Percentiles rank a stretch among this genome's conserved stretches.
These are phyloP conservation scores for Pythium myriotylum DNA, from an alignment of 352 stramenopile genomes.

Conservation along the genomic window DNA sequence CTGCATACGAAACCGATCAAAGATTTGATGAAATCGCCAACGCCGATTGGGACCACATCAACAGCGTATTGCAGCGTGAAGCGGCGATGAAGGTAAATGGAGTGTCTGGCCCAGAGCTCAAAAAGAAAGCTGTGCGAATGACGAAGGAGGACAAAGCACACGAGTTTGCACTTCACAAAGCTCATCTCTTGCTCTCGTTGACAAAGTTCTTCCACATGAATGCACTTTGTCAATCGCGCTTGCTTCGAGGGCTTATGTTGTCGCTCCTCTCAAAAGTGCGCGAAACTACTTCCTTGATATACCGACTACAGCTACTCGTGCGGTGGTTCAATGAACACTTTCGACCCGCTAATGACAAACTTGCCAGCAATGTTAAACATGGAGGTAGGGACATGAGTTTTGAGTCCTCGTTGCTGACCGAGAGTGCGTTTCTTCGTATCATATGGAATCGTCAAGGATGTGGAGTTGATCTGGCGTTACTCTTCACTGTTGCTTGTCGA, in stretches of 20 bases:
- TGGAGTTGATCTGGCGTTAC: constrained; percentile 52
- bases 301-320: constrained; percentile 65
- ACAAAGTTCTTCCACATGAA: constrained; percentile 53
- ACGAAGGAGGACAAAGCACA: constrained; percentile 64
- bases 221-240: constrained; percentile 36
- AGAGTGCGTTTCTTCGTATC: constrained; percentile 49
- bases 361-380: no score
- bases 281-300: constrained; percentile 40
- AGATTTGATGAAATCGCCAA: constrained; percentile 33
- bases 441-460: constrained; percentile 51
- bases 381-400: not conserved
- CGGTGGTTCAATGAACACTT: constrained; percentile 71
- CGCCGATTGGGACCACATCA: constrained; percentile 76
- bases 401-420: constrained; percentile 32
- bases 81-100: constrained; percentile 13
- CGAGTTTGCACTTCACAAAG: constrained; percentile 66
- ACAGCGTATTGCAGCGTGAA: constrained; percentile 49
- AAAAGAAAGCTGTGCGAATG: constrained; percentile 52
- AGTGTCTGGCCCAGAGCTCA: not conserved
- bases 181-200: constrained; percentile 69
- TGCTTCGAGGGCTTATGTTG: constrained; percentile 60
- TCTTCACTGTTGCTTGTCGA: constrained; percentile 71
- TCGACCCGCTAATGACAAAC: constrained; percentile 17
- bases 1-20: constrained; percentile 2
- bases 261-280: constrained; percentile 58